Base-by-base conservation (phyloP, 148 eudicot genomes). In the Persicaria tinctoria region DNA sequence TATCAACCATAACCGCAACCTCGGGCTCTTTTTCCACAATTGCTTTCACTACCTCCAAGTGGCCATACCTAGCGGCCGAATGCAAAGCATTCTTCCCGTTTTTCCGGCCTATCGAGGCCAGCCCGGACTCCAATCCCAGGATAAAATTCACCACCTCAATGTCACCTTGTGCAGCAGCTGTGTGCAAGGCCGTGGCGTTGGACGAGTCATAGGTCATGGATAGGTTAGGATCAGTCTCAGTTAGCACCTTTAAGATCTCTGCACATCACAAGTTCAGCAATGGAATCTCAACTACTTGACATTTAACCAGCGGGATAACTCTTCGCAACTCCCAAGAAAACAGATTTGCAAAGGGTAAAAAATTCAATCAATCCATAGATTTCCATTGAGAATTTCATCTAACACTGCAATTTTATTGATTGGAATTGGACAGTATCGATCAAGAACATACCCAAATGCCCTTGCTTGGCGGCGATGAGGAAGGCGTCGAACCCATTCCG, bases 51-150 rank as follows among this genome's bases (percentile, higher is more conserved):
- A 89, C 91, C 55, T 86, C 83, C 76, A 91, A 71, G 70, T 91
- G 98, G 27, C 96, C 97, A 68, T 93, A 91, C 81, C 98, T 89
- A 7, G 97, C 80, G 17, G 96, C 98, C 17, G 97, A 88, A 55
- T 93, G 98, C 69, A 93, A 80, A 41, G 91, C 97, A 3, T 93
- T 90, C 79, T 93, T 93, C 53, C 98, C 98, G 78, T 93, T 93
- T 77, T 92, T 91, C 79, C 80, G 87, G 47, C 86, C 88, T 80
- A 93, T 90, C 4, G 90, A 71, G 8, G 97, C 92, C 59, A 93
- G 70, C 57, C 89, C 91, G 73, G 92, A 87, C 74, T 87, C 93
- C 1, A 80, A 77, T 70, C 88, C 87, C 82, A 93, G 79, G 8
- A 93, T 82, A 75, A 83, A 85, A 64, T 87, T 84, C 69, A 93